A percentile compares a stretch with the other conserved stretches of the same genome.
Evolutionary conservation across 805 yeast species (phyloP).

Genomic region (Kuraishia ogatae): DNA sequence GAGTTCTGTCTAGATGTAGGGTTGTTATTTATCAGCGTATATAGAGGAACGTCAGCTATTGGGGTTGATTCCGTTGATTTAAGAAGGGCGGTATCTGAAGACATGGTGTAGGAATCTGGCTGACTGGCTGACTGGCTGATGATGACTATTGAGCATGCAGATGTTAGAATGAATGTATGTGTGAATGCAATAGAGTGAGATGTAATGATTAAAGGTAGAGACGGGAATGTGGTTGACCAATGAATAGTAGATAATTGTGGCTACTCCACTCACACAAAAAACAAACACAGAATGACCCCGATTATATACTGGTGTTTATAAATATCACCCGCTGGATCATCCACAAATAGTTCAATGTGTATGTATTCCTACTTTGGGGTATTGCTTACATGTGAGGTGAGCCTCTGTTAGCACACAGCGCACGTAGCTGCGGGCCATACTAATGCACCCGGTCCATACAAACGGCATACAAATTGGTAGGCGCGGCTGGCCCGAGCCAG

Average conservation of each 20-base stretch:
- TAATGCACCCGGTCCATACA: too few relatives aligned
- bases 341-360: background rate
- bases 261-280: too few relatives aligned
- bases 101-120: background rate
- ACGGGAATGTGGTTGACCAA: background rate
- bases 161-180: background rate
- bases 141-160: background rate
- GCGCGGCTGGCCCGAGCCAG: too few relatives aligned
- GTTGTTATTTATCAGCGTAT: background rate
- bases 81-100: background rate
- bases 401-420: too few relatives aligned
- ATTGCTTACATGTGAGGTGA: background rate
- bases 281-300: too few relatives aligned
- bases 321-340: too few relatives aligned
- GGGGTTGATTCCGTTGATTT: background rate
- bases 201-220: too few relatives aligned
- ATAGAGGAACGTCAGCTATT: background rate
- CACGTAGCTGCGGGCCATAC: too few relatives aligned
- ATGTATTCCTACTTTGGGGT: background rate
- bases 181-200: background rate
- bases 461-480: too few relatives aligned
- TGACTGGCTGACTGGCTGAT: too few relatives aligned
- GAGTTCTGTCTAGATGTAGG: background rate
- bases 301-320: too few relatives aligned
- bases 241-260: background rate